Conservation (phyloP, 192 early-diverging fungal species). For the Pecoramyces ruminantium region DNA sequence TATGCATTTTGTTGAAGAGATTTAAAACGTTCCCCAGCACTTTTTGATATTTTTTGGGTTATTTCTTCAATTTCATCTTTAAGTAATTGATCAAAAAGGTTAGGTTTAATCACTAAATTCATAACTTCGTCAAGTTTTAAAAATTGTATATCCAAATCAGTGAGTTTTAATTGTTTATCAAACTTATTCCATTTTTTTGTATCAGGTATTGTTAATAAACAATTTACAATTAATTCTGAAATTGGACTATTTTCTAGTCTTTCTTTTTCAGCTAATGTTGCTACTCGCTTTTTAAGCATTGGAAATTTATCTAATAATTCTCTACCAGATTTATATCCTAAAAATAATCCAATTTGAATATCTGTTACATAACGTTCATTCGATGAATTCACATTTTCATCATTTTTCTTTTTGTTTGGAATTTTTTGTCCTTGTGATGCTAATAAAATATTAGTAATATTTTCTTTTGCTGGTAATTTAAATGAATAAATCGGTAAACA, state of each 20-base stretch:
- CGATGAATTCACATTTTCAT: neutral
- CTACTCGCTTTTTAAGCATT: neutral
- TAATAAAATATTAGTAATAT: neutral
- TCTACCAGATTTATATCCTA: neutral
- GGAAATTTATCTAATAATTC: neutral
- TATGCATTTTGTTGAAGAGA: neutral
- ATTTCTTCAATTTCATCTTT: neutral
- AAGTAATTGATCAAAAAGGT: neutral
- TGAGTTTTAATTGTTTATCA: neutral
- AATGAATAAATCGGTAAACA: neutral
- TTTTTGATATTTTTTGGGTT: neutral
- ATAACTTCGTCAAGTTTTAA: neutral
- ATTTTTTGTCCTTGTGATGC: neutral
- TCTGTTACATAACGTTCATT: neutral
- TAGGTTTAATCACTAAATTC: neutral
- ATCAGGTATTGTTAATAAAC: neutral
- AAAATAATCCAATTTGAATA: neutral
- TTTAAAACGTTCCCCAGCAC: neutral
- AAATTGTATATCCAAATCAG: neutral
- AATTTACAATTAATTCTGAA: neutral
- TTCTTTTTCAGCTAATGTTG: neutral
- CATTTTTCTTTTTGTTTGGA: neutral
- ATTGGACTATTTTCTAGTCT: neutral
- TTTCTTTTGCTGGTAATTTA: neutral
- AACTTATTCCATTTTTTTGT: neutral